Evolutionary conservation across 1,139 yeast species (phyloP).

Genomic region (Scheffersomyces lignicola): DNA sequence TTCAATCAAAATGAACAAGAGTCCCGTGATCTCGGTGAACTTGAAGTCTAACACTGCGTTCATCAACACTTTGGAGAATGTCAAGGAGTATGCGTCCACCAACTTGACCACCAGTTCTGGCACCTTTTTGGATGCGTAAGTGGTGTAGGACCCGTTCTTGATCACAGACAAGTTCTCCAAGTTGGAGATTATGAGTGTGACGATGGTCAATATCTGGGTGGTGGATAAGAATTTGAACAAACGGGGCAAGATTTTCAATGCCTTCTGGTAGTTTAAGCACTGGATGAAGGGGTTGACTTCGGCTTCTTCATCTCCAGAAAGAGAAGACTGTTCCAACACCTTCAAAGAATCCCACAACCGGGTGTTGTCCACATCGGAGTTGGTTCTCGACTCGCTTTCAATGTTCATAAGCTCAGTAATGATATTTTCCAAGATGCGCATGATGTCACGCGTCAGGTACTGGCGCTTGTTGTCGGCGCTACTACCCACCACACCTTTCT

Average conservation of each 20-base stretch:
- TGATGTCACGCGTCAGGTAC: conserved; percentile 44
- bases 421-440: conserved; percentile 69
- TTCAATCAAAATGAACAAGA: conserved; percentile 70
- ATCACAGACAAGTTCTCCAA: conserved; percentile 80
- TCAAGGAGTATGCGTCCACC: conserved; percentile 77
- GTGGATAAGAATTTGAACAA: conserved; percentile 78
- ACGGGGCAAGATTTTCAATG: conserved; percentile 86
- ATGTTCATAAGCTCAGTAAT: conserved; percentile 76
- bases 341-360: conserved; percentile 80
- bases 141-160: conserved; percentile 74
- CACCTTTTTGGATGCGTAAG: conserved; percentile 51
- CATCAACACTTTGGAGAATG: conserved; percentile 83
- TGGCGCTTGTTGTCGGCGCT: conserved; percentile 19
- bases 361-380: conserved; percentile 51
- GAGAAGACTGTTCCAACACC: conserved; percentile 53
- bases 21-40: conserved; percentile 80
- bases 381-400: conserved; percentile 81
- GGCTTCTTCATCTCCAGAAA: conserved; percentile 43
- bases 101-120: conserved; percentile 61
- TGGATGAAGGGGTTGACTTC: conserved; percentile 80
- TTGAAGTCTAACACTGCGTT: conserved; percentile 82
- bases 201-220: conserved; percentile 76
- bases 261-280: conserved; percentile 81
- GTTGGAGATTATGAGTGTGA: conserved; percentile 79
- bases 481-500: conserved; percentile 29